phyloP scores from a whole-genome alignment of 73 alveolate species.

The Blepharisma stoltei region DNA sequence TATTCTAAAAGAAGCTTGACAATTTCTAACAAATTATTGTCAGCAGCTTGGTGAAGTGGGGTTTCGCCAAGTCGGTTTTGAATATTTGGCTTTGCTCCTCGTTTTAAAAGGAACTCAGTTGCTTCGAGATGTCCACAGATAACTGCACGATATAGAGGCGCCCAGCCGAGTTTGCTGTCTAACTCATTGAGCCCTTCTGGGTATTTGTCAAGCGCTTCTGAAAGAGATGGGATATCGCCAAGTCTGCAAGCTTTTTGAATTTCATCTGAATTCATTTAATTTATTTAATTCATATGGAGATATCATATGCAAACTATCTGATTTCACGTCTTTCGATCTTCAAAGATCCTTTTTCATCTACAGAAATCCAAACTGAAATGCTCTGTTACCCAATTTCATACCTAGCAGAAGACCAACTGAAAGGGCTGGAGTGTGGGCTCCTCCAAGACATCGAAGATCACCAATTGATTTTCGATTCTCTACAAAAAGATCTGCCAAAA shows the following conservation, averaged over 20 bases:
- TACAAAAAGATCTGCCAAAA: constrained; percentile 9
- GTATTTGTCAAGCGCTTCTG: not conserved
- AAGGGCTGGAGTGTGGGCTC: not conserved
- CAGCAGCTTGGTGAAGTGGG: constrained; percentile 39
- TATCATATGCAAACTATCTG: constrained; percentile 12
- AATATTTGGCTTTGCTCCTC: constrained; percentile 40
- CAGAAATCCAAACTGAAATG: constrained; percentile 16
- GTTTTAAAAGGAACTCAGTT: constrained; percentile 28
- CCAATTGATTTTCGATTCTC: not conserved
- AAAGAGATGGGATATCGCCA: not conserved
- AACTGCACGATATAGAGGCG: constrained; percentile 38
- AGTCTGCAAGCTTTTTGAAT: constrained; percentile 27
- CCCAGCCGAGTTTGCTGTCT: constrained; percentile 36
- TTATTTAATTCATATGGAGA: constrained; percentile 1
- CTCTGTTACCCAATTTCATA: constrained; percentile 27
- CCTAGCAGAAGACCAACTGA: not conserved
- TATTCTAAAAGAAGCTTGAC: constrained; percentile 22
- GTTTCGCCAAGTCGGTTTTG: constrained; percentile 38
- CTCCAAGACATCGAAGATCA: constrained; percentile 9
- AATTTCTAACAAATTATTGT: constrained; percentile 22
- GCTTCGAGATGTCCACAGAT: constrained; percentile 35
- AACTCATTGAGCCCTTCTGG: not conserved
- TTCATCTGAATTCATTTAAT: not conserved
- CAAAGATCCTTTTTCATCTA: constrained; percentile 11
- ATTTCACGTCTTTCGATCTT: constrained; percentile 5